Evolutionary conservation across 2,329 filamentous ascomycete genomes (phyloP), one percentile per base, ranked within the genome.

Genomic region (Colletotrichum sp.): DNA sequence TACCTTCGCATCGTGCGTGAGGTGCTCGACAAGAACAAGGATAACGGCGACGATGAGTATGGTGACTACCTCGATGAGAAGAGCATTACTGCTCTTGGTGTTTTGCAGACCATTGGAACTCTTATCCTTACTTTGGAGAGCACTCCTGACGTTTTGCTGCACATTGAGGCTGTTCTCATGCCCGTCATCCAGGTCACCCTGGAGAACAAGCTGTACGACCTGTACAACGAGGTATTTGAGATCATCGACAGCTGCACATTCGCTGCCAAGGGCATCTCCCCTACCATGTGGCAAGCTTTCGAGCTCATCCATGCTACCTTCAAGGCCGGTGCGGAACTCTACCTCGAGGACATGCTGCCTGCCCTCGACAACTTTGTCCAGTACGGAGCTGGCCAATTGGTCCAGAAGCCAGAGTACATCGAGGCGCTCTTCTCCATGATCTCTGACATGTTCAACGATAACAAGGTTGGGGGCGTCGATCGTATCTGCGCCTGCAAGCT

Each of bases 241-340:
- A 99, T 99, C 80, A 98, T 99, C 80, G 97, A 99, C 84, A 98
- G 96, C 89, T 99, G 97, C 89, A 99, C 97, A 9, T 99, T 99
- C 84, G 95, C 97, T 13, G 96, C 97, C 77, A 99, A 99, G 89
- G 92, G 92, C 74, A 99, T 99, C 79, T 98, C 97, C 2, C 92
- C 94, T 12, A 98, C 95, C 57, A 99, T 99, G 97, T 99, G 97
- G 97, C 93, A 96, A 85, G 96, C 97, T 3, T 99, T 99, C 83
- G 96, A 98, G 86, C 91, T 99, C 60, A 98, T 99, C 78, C 96
- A 99, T 86, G 92, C 95, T 79, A 98, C 96, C 1, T 99, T 99
- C 89, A 99, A 99, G 87, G 94, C 95, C 74, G 97, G 97, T 55
- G 97, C 96, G 43, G 96, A 99, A 87, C 92, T 99, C 61, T 99